Conservation (phyloP, 352 stramenopile genomes). For the Globisporangium nagaii region DNA sequence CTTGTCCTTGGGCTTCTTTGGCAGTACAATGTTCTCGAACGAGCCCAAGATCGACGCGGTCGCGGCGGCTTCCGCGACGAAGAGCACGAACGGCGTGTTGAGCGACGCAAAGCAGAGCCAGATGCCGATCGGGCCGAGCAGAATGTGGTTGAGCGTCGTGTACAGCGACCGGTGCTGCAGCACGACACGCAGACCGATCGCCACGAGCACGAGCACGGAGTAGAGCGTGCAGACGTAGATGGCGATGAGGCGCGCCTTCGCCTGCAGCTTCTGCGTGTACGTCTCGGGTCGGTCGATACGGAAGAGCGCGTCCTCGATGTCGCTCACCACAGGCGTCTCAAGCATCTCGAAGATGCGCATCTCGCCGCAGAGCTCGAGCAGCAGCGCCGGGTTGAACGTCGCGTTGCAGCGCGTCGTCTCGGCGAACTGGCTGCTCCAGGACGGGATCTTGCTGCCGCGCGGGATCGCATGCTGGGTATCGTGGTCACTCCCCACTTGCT, state of each 20-base stretch:
- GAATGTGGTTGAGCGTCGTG: conserved; percentile 61
- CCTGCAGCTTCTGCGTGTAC: conserved; percentile 74
- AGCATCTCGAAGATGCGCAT: conserved; percentile 86
- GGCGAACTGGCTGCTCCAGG: conserved; percentile 28
- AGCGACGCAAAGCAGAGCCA: conserved; percentile 86
- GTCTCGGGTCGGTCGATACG: conserved; percentile 62
- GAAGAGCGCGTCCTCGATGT: conserved; percentile 79
- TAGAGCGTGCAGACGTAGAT: conserved; percentile 68
- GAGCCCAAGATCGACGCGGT: conserved; percentile 71
- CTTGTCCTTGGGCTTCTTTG: conserved; percentile 15
- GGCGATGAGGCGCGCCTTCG: conserved; percentile 39
- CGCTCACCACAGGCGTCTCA: conserved; percentile 73
- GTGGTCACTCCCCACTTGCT: background rate
- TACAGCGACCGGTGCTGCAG: conserved; percentile 67
- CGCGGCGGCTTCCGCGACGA: conserved; percentile 64
- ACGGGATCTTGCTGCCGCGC: conserved; percentile 59
- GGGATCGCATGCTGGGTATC: conserved; percentile 19
- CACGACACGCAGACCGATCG: conserved; percentile 59
- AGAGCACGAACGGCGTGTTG: conserved; percentile 75
- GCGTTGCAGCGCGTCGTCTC: conserved; percentile 61
- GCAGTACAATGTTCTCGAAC: conserved; percentile 59
- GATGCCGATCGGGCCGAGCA: conserved; percentile 66
- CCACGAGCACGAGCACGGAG: conserved; percentile 54
- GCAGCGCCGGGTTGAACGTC: conserved; percentile 67
- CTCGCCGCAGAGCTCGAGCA: conserved; percentile 78